These are phyloP conservation scores for Leccinum barrowsii DNA, from an alignment of 768 basidiomycete genomes.

Conservation along the genomic window DNA sequence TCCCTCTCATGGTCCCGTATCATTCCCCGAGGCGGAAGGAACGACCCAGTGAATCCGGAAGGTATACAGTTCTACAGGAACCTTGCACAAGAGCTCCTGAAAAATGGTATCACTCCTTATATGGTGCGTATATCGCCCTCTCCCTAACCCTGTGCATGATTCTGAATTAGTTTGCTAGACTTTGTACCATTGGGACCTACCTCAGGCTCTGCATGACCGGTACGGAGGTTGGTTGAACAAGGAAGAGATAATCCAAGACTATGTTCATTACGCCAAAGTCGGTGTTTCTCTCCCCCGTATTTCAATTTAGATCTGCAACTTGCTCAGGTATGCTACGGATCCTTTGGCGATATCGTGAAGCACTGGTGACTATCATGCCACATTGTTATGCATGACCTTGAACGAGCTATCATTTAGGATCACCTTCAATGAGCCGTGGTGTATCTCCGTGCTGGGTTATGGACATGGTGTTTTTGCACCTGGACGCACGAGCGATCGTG, in stretches of 20 bases:
- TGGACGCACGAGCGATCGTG: conserved; percentile 64
- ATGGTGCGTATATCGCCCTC: conserved; percentile 39
- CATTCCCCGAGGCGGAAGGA: conserved; percentile 69
- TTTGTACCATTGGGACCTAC: neutral
- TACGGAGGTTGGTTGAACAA: neutral
- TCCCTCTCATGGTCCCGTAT: conserved; percentile 77
- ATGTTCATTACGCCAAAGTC: conserved; percentile 55
- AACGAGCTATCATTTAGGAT: conserved; percentile 42
- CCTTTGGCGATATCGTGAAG: conserved; percentile 77
- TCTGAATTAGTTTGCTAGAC: neutral
- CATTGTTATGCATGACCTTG: conserved; percentile 4
- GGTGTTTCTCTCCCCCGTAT: neutral
- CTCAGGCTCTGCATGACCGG: neutral
- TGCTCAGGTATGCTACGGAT: conserved; percentile 64
- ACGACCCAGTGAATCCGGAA: conserved; percentile 67
- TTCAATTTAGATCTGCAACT: neutral
- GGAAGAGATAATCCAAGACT: conserved; percentile 48
- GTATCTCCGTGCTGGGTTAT: conserved; percentile 66
- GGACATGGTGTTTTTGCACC: conserved; percentile 73
- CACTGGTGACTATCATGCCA: conserved; percentile 49
- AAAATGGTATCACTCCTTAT: conserved; percentile 65
- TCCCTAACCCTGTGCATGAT: neutral
- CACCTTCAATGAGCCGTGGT: conserved; percentile 82
- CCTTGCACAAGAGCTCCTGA: conserved; percentile 65
- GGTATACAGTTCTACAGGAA: conserved; percentile 73